phyloP scores from a whole-genome alignment of 2,329 filamentous ascomycete species.

The Phaeoacremonium minimum region DNA sequence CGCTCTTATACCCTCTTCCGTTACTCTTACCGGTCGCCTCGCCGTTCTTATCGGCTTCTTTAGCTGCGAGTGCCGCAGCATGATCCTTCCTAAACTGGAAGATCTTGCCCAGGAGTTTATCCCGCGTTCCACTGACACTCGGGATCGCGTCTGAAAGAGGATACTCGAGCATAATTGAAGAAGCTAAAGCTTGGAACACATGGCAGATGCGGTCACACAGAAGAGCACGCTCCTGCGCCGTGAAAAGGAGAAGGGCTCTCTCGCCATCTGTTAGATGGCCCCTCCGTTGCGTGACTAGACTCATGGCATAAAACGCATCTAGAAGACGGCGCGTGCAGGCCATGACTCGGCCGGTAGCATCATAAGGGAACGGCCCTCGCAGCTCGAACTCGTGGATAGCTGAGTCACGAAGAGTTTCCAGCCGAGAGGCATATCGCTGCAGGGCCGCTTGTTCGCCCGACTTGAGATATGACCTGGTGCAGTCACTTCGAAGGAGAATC shows the following conservation, averaged over 20 bases:
- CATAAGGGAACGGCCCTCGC: conserved; percentile 77
- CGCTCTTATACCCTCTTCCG: conserved; percentile 3
- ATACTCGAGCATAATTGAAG: conserved; percentile 90
- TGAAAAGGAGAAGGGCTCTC: conserved; percentile 74
- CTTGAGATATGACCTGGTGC: conserved; percentile 69
- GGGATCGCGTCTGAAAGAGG: conserved; percentile 87
- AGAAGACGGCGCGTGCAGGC: conserved; percentile 78
- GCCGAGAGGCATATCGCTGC: conserved; percentile 70
- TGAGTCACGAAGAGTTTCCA: conserved; percentile 68
- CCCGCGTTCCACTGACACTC: conserved; percentile 73
- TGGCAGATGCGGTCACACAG: conserved; percentile 89
- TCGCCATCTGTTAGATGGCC: conserved; percentile 73
- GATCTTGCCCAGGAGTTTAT: conserved; percentile 80
- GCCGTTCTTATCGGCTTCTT: conserved; percentile 34
- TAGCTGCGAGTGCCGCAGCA: conserved; percentile 32
- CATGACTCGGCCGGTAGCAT: conserved; percentile 69
- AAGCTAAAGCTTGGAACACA: conserved; percentile 80
- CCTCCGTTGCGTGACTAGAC: conserved; percentile 82
- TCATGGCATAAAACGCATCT: conserved; percentile 95
- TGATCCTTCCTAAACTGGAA: conserved; percentile 79
- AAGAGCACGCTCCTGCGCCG: conserved; percentile 70
- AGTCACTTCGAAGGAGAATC: conserved; percentile 59
- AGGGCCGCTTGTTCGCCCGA: conserved; percentile 84
- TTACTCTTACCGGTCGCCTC: conserved; percentile 5
- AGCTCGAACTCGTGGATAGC: conserved; percentile 87